phyloP scores from a whole-genome alignment of 2,329 filamentous ascomycete species.

The Didymella pinodella region DNA sequence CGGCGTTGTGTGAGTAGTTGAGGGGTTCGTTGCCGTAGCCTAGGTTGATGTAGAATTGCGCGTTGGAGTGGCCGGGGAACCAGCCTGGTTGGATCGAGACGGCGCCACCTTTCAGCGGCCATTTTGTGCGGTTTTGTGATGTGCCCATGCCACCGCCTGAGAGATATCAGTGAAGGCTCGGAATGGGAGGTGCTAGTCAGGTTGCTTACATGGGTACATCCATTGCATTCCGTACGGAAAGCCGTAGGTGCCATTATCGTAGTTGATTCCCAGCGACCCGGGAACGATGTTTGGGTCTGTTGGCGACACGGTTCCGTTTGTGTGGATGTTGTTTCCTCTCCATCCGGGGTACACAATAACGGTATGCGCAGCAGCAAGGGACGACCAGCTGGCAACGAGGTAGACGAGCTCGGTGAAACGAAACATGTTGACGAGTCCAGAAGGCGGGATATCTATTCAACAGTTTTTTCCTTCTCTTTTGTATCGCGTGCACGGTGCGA shows the following conservation, averaged over 20 bases:
- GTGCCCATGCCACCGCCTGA: constrained; percentile 83
- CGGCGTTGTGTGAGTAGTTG: constrained; percentile 89
- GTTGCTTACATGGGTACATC: constrained; percentile 85
- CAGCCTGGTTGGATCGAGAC: constrained; percentile 91
- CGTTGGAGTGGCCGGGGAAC: constrained; percentile 87
- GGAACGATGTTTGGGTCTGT: constrained; percentile 47
- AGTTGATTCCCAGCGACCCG: constrained; percentile 56
- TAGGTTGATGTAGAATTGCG: constrained; percentile 89
- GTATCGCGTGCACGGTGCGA: constrained; percentile 13
- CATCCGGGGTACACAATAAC: constrained; percentile 87
- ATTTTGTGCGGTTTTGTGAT: constrained; percentile 85
- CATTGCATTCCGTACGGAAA: constrained; percentile 94
- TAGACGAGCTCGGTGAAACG: constrained; percentile 44
- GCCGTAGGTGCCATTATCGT: constrained; percentile 54
- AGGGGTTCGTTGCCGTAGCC: constrained; percentile 80
- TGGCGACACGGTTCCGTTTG: constrained; percentile 68
- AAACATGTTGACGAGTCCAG: constrained; percentile 39
- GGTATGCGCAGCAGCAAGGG: constrained; percentile 71
- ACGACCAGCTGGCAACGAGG: constrained; percentile 46
- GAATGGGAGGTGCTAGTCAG: background rate
- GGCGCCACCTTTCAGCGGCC: constrained; percentile 89
- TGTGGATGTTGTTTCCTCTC: constrained; percentile 84
- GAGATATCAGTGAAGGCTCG: constrained; percentile 19
- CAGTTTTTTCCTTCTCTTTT: constrained; percentile 14
- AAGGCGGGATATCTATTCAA: constrained; percentile 1